phyloP scores from a whole-genome alignment of 2,329 filamentous ascomycete genomes.

The Pseudogymnoascus sp. region DNA sequence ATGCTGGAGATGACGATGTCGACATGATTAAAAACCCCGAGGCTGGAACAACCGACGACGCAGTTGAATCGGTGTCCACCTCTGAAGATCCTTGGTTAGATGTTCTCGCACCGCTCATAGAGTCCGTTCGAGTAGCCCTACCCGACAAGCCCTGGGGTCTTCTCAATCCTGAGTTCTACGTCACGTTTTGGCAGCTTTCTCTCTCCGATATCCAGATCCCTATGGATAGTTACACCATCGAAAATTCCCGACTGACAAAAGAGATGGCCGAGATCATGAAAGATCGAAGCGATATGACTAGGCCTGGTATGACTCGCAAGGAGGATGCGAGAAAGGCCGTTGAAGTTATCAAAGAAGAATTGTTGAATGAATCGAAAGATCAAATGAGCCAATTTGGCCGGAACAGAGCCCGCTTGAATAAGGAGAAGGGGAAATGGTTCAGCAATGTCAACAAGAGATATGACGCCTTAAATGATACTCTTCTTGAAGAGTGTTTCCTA shows the following conservation, averaged over 20 bases:
- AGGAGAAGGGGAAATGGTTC: conserved; percentile 76
- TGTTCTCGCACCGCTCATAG: conserved; percentile 64
- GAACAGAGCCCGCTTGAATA: conserved; percentile 59
- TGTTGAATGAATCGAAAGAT: conserved; percentile 64
- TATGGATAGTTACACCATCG: conserved; percentile 66
- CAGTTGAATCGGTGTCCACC: conserved; percentile 36
- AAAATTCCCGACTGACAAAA: conserved; percentile 59
- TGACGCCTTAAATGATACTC: conserved; percentile 59
- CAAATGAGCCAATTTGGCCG: conserved; percentile 60
- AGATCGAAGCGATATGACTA: conserved; percentile 64
- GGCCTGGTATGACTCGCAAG: conserved; percentile 55
- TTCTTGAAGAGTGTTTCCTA: conserved; percentile 88
- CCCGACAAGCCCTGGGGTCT: conserved; percentile 57
- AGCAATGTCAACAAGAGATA: conserved; percentile 51
- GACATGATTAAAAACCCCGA: conserved; percentile 34
- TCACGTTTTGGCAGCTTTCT: conserved; percentile 85
- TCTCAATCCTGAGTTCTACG: conserved; percentile 73
- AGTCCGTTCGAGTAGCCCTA: conserved; percentile 53
- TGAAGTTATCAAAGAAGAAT: conserved; percentile 56
- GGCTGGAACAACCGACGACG: conserved; percentile 21
- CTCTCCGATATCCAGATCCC: conserved; percentile 74
- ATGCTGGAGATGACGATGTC: conserved; percentile 27
- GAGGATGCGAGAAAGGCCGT: conserved; percentile 62
- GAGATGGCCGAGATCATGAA: conserved; percentile 58
- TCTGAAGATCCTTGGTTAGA: conserved; percentile 46